Evolutionary conservation across 1,284 basidiomycete genomes (phyloP).

Genomic region (Sanghuangporus weigelae): DNA sequence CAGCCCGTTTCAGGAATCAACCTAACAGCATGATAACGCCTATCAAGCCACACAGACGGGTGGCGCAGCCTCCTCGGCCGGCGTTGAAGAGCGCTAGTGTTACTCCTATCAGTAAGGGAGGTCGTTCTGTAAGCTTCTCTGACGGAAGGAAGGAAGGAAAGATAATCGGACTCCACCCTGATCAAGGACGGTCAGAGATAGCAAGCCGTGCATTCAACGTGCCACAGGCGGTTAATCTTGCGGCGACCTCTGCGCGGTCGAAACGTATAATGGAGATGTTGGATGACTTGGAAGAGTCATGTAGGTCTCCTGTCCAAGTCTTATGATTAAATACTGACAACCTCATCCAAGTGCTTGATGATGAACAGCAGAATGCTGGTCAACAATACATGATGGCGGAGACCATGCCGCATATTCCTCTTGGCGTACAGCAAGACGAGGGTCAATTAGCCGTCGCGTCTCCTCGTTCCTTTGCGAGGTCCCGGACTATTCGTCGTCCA

Average conservation of each 20-base stretch:
- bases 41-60: slow-evolving; percentile 10
- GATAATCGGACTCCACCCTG: slow-evolving; percentile 56
- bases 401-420: background rate
- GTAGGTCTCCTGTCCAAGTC: slow-evolving; percentile 34
- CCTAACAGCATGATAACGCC: slow-evolving; percentile 16
- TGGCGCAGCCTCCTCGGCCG: slow-evolving; percentile 33
- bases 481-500: slow-evolving; percentile 31
- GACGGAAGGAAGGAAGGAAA: slow-evolving; percentile 85
- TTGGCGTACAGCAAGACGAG: background rate
- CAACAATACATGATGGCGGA: background rate
- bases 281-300: slow-evolving; percentile 59
- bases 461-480: slow-evolving; percentile 43
- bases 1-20: background rate
- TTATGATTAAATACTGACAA: background rate
- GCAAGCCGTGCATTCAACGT: slow-evolving; percentile 11
- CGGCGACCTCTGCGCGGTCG: slow-evolving; percentile 52
- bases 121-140: slow-evolving; percentile 90
- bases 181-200: slow-evolving; percentile 34
- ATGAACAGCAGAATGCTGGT: slow-evolving; percentile 26
- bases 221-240: background rate
- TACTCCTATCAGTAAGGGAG: slow-evolving; percentile 50
- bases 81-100: slow-evolving; percentile 47
- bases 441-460: slow-evolving; percentile 23
- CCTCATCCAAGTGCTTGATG: slow-evolving; percentile 35
- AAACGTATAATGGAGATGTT: slow-evolving; percentile 78